These are phyloP conservation scores for Fraxinus greggii DNA, from an alignment of 305 asterid species.

Conservation along the genomic window DNA sequence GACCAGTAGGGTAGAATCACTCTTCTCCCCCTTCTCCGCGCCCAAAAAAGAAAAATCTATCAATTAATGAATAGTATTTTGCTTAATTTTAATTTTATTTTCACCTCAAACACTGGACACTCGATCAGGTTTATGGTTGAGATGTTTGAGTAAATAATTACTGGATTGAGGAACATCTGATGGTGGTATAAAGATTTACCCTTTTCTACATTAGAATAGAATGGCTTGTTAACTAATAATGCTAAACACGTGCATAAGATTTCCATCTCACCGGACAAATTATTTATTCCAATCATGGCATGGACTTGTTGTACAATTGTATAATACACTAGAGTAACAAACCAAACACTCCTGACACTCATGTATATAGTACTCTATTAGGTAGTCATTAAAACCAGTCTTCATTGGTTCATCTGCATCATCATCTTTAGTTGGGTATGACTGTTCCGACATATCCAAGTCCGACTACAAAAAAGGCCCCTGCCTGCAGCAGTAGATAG, in stretches of 20 bases:
- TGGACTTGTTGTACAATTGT: conserved; percentile 10
- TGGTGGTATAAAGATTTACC: background rate
- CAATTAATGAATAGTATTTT: background rate
- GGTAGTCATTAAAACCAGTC: background rate
- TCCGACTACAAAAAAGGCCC: conserved; percentile 72
- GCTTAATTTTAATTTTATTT: background rate
- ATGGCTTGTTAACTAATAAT: conserved; percentile 17
- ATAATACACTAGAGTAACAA: conserved; percentile 12
- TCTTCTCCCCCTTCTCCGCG: background rate
- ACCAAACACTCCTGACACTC: conserved; percentile 9
- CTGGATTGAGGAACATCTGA: conserved; percentile 4
- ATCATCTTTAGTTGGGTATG: conserved; percentile 48
- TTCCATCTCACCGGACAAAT: background rate
- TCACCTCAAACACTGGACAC: background rate
- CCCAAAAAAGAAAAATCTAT: background rate
- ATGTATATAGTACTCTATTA: conserved; percentile 15
- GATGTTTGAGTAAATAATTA: conserved; percentile 10
- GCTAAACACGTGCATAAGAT: background rate
- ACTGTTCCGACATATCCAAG: conserved; percentile 72
- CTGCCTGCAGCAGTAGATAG: conserved; percentile 72
- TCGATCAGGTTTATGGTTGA: conserved; percentile 4
- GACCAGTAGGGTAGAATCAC: background rate
- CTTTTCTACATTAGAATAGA: background rate
- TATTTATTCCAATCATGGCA: background rate
- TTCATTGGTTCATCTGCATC: conserved; percentile 7